Conservation (phyloP, 768 basidiomycete genomes). For the Hemileccinum rubropunctum region DNA sequence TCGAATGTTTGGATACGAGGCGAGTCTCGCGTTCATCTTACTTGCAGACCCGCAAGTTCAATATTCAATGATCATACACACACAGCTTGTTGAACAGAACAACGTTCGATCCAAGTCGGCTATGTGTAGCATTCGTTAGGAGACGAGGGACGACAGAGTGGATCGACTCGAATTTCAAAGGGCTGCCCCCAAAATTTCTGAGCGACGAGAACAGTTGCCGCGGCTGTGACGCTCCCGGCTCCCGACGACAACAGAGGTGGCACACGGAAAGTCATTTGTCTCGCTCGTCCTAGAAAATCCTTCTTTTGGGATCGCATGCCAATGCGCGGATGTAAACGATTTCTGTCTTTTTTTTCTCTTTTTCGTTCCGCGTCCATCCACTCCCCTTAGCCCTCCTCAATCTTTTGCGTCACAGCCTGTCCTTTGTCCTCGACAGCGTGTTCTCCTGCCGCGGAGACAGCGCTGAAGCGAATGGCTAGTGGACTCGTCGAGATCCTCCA, state of each 20-base stretch:
- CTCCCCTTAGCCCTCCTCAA: constrained; percentile 1
- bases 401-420: too few relatives aligned
- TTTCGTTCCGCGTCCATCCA: constrained; percentile 28
- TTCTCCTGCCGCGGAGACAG: too few relatives aligned
- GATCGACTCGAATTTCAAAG: constrained; percentile 27
- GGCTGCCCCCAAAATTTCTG: constrained; percentile 19
- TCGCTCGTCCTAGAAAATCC: constrained; percentile 19
- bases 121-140: neutral
- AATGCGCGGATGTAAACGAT: constrained; percentile 32
- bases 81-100: too few relatives aligned
- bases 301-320: constrained; percentile 20
- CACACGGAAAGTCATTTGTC: constrained; percentile 13
- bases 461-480: constrained; percentile 22
- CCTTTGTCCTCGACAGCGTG: too few relatives aligned
- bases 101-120: neutral
- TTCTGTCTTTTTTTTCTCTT: constrained; percentile 19
- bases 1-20: constrained; percentile 9
- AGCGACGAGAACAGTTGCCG: constrained; percentile 17
- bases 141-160: constrained; percentile 1
- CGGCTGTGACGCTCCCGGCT: constrained; percentile 24
- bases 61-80: neutral
- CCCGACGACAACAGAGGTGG: constrained; percentile 24
- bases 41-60: constrained; percentile 1
- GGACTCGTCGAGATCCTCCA: constrained; percentile 14
- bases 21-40: constrained; percentile 3